These are phyloP conservation scores for Chaetoscypha palmicola DNA, from an alignment of 2,329 filamentous ascomycete species.

Conservation along the genomic window DNA sequence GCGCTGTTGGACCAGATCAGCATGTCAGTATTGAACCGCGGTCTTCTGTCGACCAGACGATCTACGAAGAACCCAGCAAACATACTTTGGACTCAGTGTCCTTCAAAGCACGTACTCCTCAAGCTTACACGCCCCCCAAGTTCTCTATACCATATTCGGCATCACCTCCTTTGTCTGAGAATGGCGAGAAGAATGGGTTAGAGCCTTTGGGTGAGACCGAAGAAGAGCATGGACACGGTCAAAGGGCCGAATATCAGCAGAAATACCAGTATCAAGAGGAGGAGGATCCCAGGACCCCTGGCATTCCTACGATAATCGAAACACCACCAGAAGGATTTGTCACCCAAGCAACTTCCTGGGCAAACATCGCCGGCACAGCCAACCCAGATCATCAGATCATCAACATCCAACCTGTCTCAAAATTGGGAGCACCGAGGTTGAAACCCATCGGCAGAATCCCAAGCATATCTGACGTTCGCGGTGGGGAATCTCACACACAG, in stretches of 20 bases:
- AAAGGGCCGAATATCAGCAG: background rate
- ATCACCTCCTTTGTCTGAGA: too few species aligned
- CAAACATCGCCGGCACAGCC: constrained; percentile 21
- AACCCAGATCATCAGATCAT: constrained; percentile 13
- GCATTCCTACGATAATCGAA: constrained; percentile 1
- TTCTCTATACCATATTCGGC: too few species aligned
- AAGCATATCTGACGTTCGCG: constrained; percentile 4
- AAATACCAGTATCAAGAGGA: background rate
- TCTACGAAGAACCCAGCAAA: background rate
- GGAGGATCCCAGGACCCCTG: background rate
- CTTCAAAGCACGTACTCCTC: background rate
- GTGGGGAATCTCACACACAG: constrained; percentile 14
- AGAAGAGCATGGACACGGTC: background rate
- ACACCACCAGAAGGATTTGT: background rate
- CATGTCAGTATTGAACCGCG: background rate
- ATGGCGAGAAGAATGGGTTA: background rate
- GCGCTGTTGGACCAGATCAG: constrained; percentile 6
- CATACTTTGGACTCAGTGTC: background rate
- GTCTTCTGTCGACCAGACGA: background rate
- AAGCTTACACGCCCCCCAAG: background rate
- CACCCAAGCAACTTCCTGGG: constrained; percentile 22
- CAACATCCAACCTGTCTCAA: constrained; percentile 13
- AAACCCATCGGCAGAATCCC: constrained; percentile 14
- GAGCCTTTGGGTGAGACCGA: background rate
- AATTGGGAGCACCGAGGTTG: constrained; percentile 8